These are phyloP conservation scores for Vanderwaltozyma yarrowii DNA, from an alignment of 805 yeast genomes.

Conservation along the genomic window DNA sequence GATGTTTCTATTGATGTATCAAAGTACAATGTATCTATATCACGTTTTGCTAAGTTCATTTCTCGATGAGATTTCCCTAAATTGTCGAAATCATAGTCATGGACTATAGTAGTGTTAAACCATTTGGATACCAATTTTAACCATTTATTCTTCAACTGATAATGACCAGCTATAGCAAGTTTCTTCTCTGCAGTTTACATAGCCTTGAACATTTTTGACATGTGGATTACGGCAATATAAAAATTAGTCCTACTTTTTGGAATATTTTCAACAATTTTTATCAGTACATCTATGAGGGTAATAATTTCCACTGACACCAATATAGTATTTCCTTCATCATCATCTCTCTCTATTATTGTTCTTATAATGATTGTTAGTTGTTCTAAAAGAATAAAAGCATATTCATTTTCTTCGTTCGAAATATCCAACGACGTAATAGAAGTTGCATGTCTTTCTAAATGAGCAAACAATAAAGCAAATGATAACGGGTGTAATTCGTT, in stretches of 20 bases:
- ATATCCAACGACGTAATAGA: slow-evolving; percentile 15
- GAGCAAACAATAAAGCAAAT: slow-evolving; percentile 36
- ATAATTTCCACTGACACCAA: slow-evolving; percentile 25
- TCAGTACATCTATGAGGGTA: slow-evolving; percentile 23
- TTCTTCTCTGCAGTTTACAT: slow-evolving; percentile 15
- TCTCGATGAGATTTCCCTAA: slow-evolving; percentile 21
- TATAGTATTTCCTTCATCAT: slow-evolving; percentile 12
- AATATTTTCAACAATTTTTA: slow-evolving; percentile 12
- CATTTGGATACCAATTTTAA: slow-evolving; percentile 39
- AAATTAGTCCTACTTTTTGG: slow-evolving; percentile 10
- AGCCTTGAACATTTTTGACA: slow-evolving; percentile 20
- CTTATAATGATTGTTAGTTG: slow-evolving; percentile 38
- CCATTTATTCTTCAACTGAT: slow-evolving; percentile 35
- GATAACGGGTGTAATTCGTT: slow-evolving; percentile 50
- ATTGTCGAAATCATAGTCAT: slow-evolving; percentile 25
- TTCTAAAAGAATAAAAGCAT: slow-evolving; percentile 32
- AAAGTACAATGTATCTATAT: slow-evolving; percentile 36
- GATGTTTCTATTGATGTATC: slow-evolving; percentile 54
- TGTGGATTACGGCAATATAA: slow-evolving; percentile 20
- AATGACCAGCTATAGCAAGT: slow-evolving; percentile 32
- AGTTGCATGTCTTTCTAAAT: slow-evolving; percentile 31
- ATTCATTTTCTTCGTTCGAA: slow-evolving; percentile 9
- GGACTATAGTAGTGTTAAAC: slow-evolving; percentile 41
- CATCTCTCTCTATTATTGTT: slow-evolving; percentile 24
- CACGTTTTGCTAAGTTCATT: slow-evolving; percentile 28